Percentiles rank a stretch among this genome's conserved stretches.
Conservation (phyloP, 345 rosid species). For the Acer campestre region DNA sequence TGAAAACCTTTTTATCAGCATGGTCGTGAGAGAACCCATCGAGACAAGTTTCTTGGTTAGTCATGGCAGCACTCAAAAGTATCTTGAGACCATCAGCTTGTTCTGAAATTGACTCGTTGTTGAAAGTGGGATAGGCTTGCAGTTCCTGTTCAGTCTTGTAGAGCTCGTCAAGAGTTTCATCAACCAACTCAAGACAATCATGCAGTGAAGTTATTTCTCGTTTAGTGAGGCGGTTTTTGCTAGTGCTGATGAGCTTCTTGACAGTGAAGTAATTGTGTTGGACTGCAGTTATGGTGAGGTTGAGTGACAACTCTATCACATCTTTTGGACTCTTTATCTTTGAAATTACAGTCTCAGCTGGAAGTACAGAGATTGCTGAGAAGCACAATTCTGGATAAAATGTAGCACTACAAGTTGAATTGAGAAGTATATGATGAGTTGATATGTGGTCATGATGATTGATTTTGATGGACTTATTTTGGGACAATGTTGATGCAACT, state of each 20-base stretch:
- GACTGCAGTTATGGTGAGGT: constrained; percentile 51
- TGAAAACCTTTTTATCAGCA: constrained; percentile 29
- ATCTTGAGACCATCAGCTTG: constrained; percentile 49
- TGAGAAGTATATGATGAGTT: constrained; percentile 42
- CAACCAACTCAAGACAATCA: constrained; percentile 58
- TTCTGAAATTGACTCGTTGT: constrained; percentile 25
- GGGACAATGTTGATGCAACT: constrained; percentile 19
- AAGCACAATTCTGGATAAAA: constrained; percentile 61
- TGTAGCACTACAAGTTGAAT: constrained; percentile 55
- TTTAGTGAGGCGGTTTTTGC: constrained; percentile 32
- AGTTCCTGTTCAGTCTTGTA: constrained; percentile 33
- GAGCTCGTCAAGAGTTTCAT: constrained; percentile 60
- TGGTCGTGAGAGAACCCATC: constrained; percentile 61
- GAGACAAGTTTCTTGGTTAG: constrained; percentile 65
- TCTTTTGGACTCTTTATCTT: constrained; percentile 50
- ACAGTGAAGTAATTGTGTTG: constrained; percentile 51
- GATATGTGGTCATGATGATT: neutral
- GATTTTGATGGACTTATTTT: neutral
- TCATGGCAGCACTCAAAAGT: constrained; percentile 57
- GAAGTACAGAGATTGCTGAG: constrained; percentile 43
- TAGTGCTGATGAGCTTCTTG: constrained; percentile 34
- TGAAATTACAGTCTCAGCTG: constrained; percentile 15
- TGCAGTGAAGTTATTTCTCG: constrained; percentile 55
- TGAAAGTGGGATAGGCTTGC: constrained; percentile 25
- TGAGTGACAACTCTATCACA: constrained; percentile 54